These are phyloP conservation scores for Aeschynomene evenia DNA, from an alignment of 306 rosid genomes.

Conservation along the genomic window DNA sequence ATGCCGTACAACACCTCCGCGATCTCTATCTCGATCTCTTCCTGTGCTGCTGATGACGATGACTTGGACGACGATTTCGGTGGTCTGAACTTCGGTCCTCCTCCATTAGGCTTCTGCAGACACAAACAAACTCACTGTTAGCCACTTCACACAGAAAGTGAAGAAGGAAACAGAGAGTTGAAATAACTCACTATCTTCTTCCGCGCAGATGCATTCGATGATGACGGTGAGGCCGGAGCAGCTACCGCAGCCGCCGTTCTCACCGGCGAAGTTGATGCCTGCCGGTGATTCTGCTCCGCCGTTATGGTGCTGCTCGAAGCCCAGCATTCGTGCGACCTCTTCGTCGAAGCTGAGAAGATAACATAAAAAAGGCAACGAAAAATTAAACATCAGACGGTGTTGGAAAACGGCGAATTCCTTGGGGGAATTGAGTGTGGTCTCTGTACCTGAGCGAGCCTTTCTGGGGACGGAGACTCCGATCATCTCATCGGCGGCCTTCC, in stretches of 20 bases:
- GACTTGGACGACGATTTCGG: constrained; percentile 64
- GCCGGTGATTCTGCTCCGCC: constrained; percentile 64
- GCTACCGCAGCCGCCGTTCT: constrained; percentile 38
- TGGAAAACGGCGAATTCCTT: background rate
- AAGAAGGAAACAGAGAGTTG: background rate
- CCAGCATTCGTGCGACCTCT: constrained; percentile 95
- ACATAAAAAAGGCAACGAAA: background rate
- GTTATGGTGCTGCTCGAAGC: constrained; percentile 54
- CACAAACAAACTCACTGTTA: constrained; percentile 32
- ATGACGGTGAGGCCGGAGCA: constrained; percentile 76
- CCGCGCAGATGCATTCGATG: constrained; percentile 69
- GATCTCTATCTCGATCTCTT: constrained; percentile 95
- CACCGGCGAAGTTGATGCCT: constrained; percentile 81
- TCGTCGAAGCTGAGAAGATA: constrained; percentile 63
- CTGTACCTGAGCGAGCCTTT: constrained; percentile 90
- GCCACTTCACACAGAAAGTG: constrained; percentile 1
- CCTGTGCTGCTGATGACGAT: constrained; percentile 59
- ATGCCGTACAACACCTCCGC: constrained; percentile 92
- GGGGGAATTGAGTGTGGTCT: background rate
- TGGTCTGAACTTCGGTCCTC: constrained; percentile 69
- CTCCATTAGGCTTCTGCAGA: constrained; percentile 77
- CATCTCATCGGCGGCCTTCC: constrained; percentile 96
- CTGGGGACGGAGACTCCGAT: constrained; percentile 90
- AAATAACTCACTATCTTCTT: constrained; percentile 76
- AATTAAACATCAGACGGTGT: constrained; percentile 12